Evolutionary conservation across 2,329 filamentous ascomycete genomes (phyloP).

Genomic region (Chaetomium sp.): DNA sequence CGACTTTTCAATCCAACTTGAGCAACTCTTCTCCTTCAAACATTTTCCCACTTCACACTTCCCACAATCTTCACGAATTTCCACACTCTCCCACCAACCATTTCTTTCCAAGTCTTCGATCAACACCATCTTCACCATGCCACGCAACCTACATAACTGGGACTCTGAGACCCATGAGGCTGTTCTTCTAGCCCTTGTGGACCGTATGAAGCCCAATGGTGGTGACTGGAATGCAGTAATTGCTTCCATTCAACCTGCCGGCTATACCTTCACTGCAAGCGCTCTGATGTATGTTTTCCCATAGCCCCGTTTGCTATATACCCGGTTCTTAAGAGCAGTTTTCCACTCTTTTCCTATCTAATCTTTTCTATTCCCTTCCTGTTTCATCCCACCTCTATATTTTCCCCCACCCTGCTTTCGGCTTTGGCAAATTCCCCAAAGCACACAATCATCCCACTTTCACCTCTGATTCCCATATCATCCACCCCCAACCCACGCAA

Average conservation of each 20-base stretch:
- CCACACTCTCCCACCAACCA: background rate
- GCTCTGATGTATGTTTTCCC: slow-evolving; percentile 25
- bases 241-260: slow-evolving; percentile 22
- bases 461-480: too few species aligned
- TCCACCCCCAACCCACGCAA: too few species aligned
- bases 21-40: background rate
- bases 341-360: background rate
- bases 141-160: slow-evolving; percentile 31
- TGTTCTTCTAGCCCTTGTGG: slow-evolving; percentile 37
- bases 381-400: background rate
- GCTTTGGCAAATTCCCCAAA: background rate
- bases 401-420: background rate
- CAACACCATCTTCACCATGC: slow-evolving; percentile 4
- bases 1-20: background rate
- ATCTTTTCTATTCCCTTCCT: background rate
- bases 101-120: background rate
- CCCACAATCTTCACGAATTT: background rate
- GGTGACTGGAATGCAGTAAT: slow-evolving; percentile 28
- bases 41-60: background rate
- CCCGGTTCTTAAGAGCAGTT: background rate
- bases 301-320: background rate
- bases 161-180: slow-evolving; percentile 36
- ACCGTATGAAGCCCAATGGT: slow-evolving; percentile 29
- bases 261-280: slow-evolving; percentile 24
- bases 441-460: background rate